Conservation (phyloP, 2,329 filamentous ascomycete species). For the Pseudocercospora crystallina region DNA sequence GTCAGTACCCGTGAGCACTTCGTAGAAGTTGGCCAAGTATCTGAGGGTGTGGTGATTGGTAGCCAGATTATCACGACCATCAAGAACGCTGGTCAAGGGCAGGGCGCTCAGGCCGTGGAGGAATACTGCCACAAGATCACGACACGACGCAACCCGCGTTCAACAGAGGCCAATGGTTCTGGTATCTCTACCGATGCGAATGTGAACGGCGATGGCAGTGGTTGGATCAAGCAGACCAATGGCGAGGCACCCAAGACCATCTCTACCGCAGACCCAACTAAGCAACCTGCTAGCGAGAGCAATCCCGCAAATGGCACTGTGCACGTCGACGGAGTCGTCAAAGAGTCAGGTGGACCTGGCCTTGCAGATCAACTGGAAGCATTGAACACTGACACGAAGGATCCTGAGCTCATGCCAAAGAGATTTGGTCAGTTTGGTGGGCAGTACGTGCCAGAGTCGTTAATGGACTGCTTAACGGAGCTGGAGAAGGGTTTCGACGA, state of each 20-base stretch:
- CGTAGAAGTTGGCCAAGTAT: constrained; percentile 74
- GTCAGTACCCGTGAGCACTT: constrained; percentile 96
- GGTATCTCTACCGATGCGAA: constrained; percentile 36
- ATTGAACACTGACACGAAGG: constrained; percentile 63
- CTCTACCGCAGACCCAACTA: constrained; percentile 36
- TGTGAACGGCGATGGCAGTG: constrained; percentile 35
- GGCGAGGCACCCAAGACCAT: constrained; percentile 34
- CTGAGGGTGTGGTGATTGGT: constrained; percentile 94
- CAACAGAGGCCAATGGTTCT: constrained; percentile 26
- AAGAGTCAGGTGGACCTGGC: constrained; percentile 59
- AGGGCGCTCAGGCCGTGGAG: constrained; percentile 71
- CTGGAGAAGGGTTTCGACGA: constrained; percentile 88
- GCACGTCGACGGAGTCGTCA: constrained; percentile 68
- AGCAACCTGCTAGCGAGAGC: constrained; percentile 33
- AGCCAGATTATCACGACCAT: constrained; percentile 90
- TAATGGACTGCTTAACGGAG: constrained; percentile 94
- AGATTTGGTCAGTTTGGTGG: constrained; percentile 95
- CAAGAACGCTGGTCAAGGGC: constrained; percentile 63
- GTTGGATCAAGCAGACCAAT: constrained; percentile 34
- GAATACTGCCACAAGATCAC: constrained; percentile 80
- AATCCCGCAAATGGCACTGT: constrained; percentile 51
- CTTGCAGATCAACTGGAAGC: constrained; percentile 83
- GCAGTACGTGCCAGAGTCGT: constrained; percentile 93
- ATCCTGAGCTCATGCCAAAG: constrained; percentile 65
- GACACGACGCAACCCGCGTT: constrained; percentile 28